A percentile compares a stretch with the other conserved stretches of the same genome.
Evolutionary conservation across 176 grass and related monocot genomes (phyloP).

Genomic region (Carex parvula): DNA sequence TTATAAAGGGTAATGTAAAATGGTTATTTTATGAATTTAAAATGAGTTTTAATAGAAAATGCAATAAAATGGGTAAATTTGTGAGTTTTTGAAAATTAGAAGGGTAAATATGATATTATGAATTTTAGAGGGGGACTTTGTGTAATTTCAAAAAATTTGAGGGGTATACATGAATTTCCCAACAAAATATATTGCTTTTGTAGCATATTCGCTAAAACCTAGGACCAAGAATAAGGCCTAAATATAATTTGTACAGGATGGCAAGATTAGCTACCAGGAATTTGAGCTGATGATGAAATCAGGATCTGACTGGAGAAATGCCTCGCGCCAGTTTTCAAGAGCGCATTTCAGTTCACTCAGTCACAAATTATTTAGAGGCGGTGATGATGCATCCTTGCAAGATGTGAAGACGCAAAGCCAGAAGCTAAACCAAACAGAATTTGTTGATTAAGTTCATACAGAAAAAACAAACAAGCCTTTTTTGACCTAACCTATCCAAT

Average conservation of each 20-base stretch:
- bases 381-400: constrained; percentile 23
- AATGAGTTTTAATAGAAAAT: no score
- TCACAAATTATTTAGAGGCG: constrained; percentile 52
- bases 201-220: not conserved
- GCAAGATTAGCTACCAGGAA: constrained; percentile 80
- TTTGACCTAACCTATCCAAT: constrained; percentile 10
- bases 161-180: no score
- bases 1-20: no score
- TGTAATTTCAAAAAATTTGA: no score
- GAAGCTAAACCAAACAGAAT: constrained; percentile 17
- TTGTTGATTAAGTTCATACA: constrained; percentile 18
- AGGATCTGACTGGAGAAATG: constrained; percentile 83
- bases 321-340: constrained; percentile 54
- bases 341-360: constrained; percentile 54
- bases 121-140: no score
- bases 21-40: no score
- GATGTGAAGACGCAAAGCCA: constrained; percentile 3
- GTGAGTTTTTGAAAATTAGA: no score
- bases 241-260: constrained; percentile 54
- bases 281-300: constrained; percentile 92
- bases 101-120: no score
- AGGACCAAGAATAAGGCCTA: not conserved
- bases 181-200: not conserved
- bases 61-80: no score
- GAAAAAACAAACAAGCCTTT: not conserved